Evolutionary conservation across 2,329 filamentous ascomycete genomes (phyloP).

Genomic region (Cercospora nicotianae): DNA sequence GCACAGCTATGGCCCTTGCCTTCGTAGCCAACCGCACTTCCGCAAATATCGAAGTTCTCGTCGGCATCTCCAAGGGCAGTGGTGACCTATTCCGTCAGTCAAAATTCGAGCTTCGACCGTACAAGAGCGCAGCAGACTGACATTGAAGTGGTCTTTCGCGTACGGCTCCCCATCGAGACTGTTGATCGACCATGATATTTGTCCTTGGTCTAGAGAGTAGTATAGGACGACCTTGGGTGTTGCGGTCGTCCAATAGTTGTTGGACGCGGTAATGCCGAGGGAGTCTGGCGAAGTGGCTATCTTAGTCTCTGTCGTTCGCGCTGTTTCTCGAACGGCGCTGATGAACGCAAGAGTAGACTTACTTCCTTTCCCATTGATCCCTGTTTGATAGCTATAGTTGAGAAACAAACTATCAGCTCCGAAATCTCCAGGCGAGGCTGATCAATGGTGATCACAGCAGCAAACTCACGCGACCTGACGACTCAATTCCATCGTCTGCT

Average conservation of each 20-base stretch:
- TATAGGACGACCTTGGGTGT: slow-evolving; percentile 18
- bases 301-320: background rate
- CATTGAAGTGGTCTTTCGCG: slow-evolving; percentile 13
- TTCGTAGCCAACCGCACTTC: slow-evolving; percentile 19
- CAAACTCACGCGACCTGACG: slow-evolving; percentile 16
- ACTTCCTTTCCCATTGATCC: slow-evolving; percentile 33
- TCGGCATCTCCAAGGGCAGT: background rate
- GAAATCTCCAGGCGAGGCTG: background rate
- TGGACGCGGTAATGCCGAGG: slow-evolving; percentile 33
- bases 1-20: slow-evolving; percentile 25
- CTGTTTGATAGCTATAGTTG: background rate
- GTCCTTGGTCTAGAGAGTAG: slow-evolving; percentile 6
- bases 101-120: background rate
- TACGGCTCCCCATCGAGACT: slow-evolving; percentile 17
- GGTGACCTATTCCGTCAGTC: slow-evolving; percentile 1
- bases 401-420: background rate
- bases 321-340: background rate
- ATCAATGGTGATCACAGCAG: background rate
- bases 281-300: slow-evolving; percentile 21
- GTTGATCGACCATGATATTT: slow-evolving; percentile 17
- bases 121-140: background rate
- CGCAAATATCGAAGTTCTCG: slow-evolving; percentile 14
- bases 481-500: slow-evolving; percentile 21
- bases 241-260: slow-evolving; percentile 15
- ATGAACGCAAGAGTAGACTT: background rate